A percentile compares a stretch with the other conserved stretches of the same genome.
These are phyloP conservation scores for Stagonosporopsis chrysanthemi DNA, from an alignment of 2,329 filamentous ascomycete species.

Conservation along the genomic window DNA sequence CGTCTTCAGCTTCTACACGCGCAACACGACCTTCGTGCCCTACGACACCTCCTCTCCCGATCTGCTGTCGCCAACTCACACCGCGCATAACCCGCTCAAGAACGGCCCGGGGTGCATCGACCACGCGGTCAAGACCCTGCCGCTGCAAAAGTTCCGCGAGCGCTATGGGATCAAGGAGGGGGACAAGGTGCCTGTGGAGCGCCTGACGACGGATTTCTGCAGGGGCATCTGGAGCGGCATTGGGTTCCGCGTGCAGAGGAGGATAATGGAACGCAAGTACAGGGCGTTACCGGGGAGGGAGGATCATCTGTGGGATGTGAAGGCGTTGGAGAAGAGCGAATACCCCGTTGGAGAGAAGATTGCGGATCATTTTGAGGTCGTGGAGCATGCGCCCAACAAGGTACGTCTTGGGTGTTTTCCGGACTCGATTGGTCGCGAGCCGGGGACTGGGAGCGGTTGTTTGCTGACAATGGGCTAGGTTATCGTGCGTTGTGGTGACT, in stretches of 20 bases:
- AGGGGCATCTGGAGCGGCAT: slow-evolving; percentile 49
- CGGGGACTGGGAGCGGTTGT: too few relatives aligned
- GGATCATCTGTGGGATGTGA: slow-evolving; percentile 46
- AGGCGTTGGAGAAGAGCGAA: slow-evolving; percentile 41
- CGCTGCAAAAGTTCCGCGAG: slow-evolving; percentile 42
- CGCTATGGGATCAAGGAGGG: slow-evolving; percentile 26
- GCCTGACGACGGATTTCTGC: slow-evolving; percentile 49
- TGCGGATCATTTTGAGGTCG: slow-evolving; percentile 53
- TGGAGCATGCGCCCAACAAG: slow-evolving; percentile 46
- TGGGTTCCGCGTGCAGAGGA: slow-evolving; percentile 47
- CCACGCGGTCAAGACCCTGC: slow-evolving; percentile 47
- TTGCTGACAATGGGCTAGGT: slow-evolving; percentile 37
- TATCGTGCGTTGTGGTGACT: slow-evolving; percentile 50
- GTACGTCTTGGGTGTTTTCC: slow-evolving; percentile 27
- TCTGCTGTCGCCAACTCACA: slow-evolving; percentile 31
- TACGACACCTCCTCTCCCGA: slow-evolving; percentile 41
- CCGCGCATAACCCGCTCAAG: slow-evolving; percentile 42
- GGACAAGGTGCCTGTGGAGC: slow-evolving; percentile 35
- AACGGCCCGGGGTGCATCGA: slow-evolving; percentile 49
- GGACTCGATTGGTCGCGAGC: too few relatives aligned
- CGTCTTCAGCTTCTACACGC: slow-evolving; percentile 45
- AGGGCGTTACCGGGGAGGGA: slow-evolving; percentile 41
- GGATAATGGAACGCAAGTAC: slow-evolving; percentile 48
- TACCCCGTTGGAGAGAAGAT: slow-evolving; percentile 49
- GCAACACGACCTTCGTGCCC: slow-evolving; percentile 47